phyloP scores from a whole-genome alignment of 2,329 filamentous ascomycete genomes.

The Ascochyta koolunga region DNA sequence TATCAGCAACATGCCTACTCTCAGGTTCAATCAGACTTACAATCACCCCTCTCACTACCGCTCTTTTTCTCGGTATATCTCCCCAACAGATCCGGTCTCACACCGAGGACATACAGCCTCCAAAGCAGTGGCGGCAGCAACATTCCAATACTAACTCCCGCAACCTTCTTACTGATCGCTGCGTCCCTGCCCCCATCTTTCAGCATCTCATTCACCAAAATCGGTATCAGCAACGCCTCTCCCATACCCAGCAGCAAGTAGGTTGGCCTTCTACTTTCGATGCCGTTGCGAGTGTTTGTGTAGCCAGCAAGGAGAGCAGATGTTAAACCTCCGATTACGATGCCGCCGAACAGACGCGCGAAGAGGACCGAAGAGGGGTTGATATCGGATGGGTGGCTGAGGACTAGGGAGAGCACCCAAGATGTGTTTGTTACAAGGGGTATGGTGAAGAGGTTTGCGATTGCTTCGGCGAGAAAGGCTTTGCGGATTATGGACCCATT shows the following conservation, averaged over 20 bases:
- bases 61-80: conserved; percentile 22
- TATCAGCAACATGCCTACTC: neutral
- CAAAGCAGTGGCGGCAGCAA: conserved; percentile 30
- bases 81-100: conserved; percentile 32
- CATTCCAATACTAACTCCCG: conserved; percentile 21
- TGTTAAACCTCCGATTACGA: conserved; percentile 32
- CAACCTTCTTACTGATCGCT: conserved; percentile 28
- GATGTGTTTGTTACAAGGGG: conserved; percentile 33
- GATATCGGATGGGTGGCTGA: conserved; percentile 27
- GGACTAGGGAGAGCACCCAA: conserved; percentile 27
- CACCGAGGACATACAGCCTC: conserved; percentile 31
- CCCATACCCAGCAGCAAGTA: conserved; percentile 32
- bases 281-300: conserved; percentile 32
- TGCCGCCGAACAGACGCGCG: conserved; percentile 30
- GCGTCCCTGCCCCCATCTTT: conserved; percentile 23
- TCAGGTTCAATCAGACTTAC: conserved; percentile 8
- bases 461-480: conserved; percentile 35
- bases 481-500: conserved; percentile 31
- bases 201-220: conserved; percentile 26
- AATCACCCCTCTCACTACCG: conserved; percentile 8
- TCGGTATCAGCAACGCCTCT: conserved; percentile 28
- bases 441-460: conserved; percentile 36
- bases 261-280: conserved; percentile 31
- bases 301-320: conserved; percentile 30
- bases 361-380: conserved; percentile 33